A percentile compares a stretch with the other conserved stretches of the same genome.
Conservation (phyloP, 441 rosid genomes). For the Arabidopsis lyrata region DNA sequence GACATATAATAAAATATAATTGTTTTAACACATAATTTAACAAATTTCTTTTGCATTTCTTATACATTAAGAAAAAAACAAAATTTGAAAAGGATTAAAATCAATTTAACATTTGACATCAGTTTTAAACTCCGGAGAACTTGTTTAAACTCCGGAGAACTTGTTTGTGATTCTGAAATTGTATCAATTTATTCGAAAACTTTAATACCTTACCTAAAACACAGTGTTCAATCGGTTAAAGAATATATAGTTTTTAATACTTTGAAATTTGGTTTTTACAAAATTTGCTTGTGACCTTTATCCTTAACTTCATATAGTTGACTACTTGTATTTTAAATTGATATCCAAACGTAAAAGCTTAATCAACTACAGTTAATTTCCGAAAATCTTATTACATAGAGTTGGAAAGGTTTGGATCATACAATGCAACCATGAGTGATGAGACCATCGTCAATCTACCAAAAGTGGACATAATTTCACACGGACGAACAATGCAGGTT, state of each 20-base stretch:
- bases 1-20: too few species aligned
- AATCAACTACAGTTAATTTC: background rate
- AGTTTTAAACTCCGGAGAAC: background rate
- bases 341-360: background rate
- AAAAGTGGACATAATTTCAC: background rate
- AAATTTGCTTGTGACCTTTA: background rate
- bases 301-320: constrained; percentile 3
- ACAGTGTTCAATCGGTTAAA: background rate
- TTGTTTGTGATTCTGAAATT: background rate
- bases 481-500: background rate
- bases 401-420: background rate
- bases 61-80: background rate
- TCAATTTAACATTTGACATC: background rate
- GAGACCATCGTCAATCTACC: background rate
- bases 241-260: background rate
- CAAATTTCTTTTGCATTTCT: background rate
- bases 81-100: background rate
- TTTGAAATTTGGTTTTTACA: background rate
- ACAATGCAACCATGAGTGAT: background rate
- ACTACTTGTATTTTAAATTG: background rate
- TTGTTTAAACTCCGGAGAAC: background rate
- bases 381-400: background rate
- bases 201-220: background rate
- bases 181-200: background rate
- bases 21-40: background rate